Percentiles rank a stretch among this genome's conserved stretches.
Evolutionary conservation across 2,329 filamentous ascomycete species (phyloP).

Genomic region (Fusarium robinianum): DNA sequence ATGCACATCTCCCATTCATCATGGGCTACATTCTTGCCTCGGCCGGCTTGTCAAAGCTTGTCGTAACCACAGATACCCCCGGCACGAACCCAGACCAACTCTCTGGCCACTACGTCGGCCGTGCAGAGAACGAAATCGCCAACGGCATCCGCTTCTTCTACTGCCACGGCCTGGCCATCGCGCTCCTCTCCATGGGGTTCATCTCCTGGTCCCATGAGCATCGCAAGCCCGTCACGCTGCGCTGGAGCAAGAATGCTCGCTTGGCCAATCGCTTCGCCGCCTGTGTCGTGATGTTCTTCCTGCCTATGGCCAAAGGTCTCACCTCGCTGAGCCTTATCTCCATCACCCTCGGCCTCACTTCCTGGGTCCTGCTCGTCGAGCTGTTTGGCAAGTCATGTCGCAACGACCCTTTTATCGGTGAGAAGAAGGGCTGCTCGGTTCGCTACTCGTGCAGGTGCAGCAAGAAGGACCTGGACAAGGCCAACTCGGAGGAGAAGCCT

Average conservation of each 20-base stretch:
- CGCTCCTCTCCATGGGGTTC: constrained; percentile 57
- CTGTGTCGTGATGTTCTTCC: constrained; percentile 56
- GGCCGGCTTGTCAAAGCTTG: constrained; percentile 61
- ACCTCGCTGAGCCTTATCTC: constrained; percentile 52
- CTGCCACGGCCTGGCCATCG: constrained; percentile 62
- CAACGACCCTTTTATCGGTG: constrained; percentile 50
- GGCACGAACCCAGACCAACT: constrained; percentile 54
- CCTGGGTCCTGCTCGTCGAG: constrained; percentile 54
- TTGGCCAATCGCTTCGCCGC: constrained; percentile 55
- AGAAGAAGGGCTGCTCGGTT: constrained; percentile 40
- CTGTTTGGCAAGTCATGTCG: constrained; percentile 54
- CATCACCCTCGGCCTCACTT: constrained; percentile 49
- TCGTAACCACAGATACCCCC: constrained; percentile 59
- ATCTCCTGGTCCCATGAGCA: constrained; percentile 62
- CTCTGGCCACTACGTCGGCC: constrained; percentile 53
- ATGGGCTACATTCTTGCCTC: constrained; percentile 65
- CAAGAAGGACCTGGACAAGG: constrained; percentile 43
- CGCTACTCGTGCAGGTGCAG: constrained; percentile 50
- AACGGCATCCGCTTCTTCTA: constrained; percentile 65
- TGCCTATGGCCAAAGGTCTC: constrained; percentile 55
- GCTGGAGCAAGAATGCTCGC: constrained; percentile 55
- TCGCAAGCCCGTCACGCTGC: constrained; percentile 53
- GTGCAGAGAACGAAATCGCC: constrained; percentile 55
- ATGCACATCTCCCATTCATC: constrained; percentile 64
- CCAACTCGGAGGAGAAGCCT: constrained; percentile 35